Evolutionary conservation across 371 early-diverging fungal species (phyloP).

Genomic region (Lichtheimia ramosa): DNA sequence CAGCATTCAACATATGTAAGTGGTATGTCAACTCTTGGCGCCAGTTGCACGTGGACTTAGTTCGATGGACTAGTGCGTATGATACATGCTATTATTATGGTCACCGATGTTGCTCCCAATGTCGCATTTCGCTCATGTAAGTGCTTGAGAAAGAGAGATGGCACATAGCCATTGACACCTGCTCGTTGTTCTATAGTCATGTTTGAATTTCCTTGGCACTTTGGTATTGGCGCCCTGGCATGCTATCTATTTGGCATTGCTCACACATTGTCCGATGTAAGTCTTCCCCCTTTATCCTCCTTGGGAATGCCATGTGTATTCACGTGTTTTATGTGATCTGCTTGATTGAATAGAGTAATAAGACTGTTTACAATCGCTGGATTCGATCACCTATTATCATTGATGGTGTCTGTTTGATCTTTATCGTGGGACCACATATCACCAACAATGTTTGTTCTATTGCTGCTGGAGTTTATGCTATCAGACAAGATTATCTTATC

Average conservation of each 20-base stretch:
- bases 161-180: not conserved
- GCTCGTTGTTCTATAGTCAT: constrained; percentile 18
- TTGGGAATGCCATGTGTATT: not conserved
- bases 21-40: not conserved
- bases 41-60: not conserved
- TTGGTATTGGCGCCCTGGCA: constrained; percentile 35
- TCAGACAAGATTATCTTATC: constrained; percentile 10
- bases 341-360: constrained; percentile 24
- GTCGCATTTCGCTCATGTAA: constrained; percentile 25
- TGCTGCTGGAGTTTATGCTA: constrained; percentile 26
- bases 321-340: not conserved
- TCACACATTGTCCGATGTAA: constrained; percentile 36
- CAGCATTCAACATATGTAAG: constrained; percentile 19
- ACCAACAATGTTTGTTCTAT: constrained; percentile 35
- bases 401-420: constrained; percentile 19
- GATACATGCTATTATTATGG: constrained; percentile 20
- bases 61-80: constrained; percentile 21
- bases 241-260: constrained; percentile 46
- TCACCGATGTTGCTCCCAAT: constrained; percentile 19
- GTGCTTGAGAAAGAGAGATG: not conserved
- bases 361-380: constrained; percentile 19
- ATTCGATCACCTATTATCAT: constrained; percentile 17
- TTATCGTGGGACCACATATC: constrained; percentile 26
- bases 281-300: constrained; percentile 1
- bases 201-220: constrained; percentile 43